Percentiles rank a stretch among this genome's conserved stretches.
These are phyloP conservation scores for Phytophthora parvispora DNA, from an alignment of 352 stramenopile genomes.

Conservation along the genomic window DNA sequence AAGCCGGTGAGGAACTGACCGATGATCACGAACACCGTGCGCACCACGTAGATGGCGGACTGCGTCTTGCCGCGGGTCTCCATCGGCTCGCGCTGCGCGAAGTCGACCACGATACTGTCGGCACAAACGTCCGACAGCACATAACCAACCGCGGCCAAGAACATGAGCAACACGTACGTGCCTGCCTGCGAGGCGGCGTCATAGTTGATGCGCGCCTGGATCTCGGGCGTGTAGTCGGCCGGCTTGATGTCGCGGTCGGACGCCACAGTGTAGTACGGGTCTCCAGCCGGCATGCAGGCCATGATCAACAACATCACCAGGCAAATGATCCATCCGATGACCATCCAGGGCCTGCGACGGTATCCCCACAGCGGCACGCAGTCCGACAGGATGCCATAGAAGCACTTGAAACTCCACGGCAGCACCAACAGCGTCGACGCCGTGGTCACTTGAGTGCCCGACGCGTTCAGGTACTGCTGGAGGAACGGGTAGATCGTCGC, in stretches of 20 bases:
- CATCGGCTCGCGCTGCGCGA: conserved; percentile 3
- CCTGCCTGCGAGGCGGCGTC: background rate
- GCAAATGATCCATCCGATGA: background rate
- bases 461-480: conserved; percentile 37
- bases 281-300: background rate
- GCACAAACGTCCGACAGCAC: conserved; percentile 3
- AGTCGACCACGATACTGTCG: conserved; percentile 7
- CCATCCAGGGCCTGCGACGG: background rate
- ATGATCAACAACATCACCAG: background rate
- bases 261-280: conserved; percentile 2
- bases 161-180: conserved; percentile 10
- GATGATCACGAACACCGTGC: conserved; percentile 6
- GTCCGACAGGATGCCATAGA: conserved; percentile 6
- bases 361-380: background rate
- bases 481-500: conserved; percentile 44
- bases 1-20: background rate
- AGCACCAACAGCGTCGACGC: background rate
- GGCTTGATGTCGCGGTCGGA: conserved; percentile 7
- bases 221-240: conserved; percentile 5
- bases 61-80: conserved; percentile 6
- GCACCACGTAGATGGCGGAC: conserved; percentile 2
- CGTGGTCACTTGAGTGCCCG: conserved; percentile 17
- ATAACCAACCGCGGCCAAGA: conserved; percentile 3
- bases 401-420: conserved; percentile 10
- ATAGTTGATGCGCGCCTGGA: conserved; percentile 10